Evolutionary conservation across 768 basidiomycete species (phyloP).

Genomic region (Hericium erinaceus): DNA sequence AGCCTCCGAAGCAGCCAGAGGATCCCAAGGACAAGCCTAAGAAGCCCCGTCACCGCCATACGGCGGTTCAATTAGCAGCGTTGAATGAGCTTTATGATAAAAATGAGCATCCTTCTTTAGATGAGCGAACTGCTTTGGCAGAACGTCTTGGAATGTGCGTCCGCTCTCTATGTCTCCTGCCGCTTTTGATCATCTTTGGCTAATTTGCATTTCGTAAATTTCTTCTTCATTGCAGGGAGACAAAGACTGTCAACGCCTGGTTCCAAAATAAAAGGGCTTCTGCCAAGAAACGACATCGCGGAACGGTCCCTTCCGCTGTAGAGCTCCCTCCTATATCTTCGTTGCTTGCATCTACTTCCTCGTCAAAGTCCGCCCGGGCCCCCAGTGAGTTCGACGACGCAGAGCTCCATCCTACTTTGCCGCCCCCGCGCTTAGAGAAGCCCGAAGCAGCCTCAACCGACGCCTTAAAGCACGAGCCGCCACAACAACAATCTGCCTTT

Average conservation of each 20-base stretch:
- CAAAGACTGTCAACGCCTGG: conserved; percentile 81
- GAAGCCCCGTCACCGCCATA: conserved; percentile 75
- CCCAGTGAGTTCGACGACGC: conserved; percentile 34
- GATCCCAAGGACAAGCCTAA: conserved; percentile 39
- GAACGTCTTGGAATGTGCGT: conserved; percentile 69
- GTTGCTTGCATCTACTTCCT: conserved; percentile 27
- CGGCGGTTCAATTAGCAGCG: conserved; percentile 59
- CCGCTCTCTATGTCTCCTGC: conserved; percentile 8
- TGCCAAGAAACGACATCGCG: conserved; percentile 53
- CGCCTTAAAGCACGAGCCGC: conserved; percentile 23
- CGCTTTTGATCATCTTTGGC: background rate
- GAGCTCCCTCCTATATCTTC: conserved; percentile 23
- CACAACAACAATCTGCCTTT: conserved; percentile 29
- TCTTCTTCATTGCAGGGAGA: conserved; percentile 43
- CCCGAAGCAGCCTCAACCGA: conserved; percentile 16
- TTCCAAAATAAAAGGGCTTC: conserved; percentile 84
- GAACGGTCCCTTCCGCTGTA: conserved; percentile 18
- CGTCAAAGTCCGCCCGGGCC: conserved; percentile 27
- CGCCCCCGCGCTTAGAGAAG: conserved; percentile 14
- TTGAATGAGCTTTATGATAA: conserved; percentile 73
- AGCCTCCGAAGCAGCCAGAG: conserved; percentile 16
- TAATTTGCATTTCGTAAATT: conserved; percentile 5
- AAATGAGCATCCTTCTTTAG: conserved; percentile 65
- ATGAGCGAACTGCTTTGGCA: conserved; percentile 58
- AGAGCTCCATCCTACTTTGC: conserved; percentile 32